Base-by-base conservation (phyloP, 2,329 filamentous ascomycete genomes). In the Cephalotrichum gorgonifer region DNA sequence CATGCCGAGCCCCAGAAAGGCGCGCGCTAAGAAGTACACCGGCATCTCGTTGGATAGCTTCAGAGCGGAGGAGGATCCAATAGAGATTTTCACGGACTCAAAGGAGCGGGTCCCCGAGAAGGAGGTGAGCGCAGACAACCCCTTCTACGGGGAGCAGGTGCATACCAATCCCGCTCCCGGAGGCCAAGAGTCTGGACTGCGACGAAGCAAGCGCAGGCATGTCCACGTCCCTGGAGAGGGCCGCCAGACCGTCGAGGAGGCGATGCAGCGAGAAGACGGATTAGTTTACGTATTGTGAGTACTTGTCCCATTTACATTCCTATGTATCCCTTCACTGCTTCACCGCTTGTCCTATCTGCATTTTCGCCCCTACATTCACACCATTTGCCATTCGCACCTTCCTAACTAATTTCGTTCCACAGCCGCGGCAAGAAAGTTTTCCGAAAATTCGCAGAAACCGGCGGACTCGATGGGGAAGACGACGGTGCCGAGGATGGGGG, bases 381-480 rank as follows among this genome's bases (percentile, higher is more conserved):
- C 23, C 12, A 38, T 25, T 14, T 12, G 39, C 26, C 22, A 22
- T 17, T 28, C 46, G 28, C 15, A 8, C 20, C 20, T 9, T n/a
- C 23, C 12, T 31, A 43, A 49, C 58, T 64, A 62, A 64, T 20
- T 53, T 44, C 46, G 51, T 44, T 44, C 46, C 48, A 22, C 53
- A 89, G 85, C 72, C 87, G 87, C 57, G 87, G 87, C 62, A 88
- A 85, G 71, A 87, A 81, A 61, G 72, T 87, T 50, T 88, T 88
- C 68, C 81, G 82, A 63, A 85, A 82, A 59, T 88, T 84, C 56
- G 64, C 69, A 7, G 67, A 70, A 27, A 62, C 68, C 43, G 66
- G 66, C 23, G 62, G 54, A 31, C 61, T 69, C 35, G 60, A 60
- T 50, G 57, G 67, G 39, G 65, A 62, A 8, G 62, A 27, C 17